Evolutionary conservation across 2,329 filamentous ascomycete species (phyloP).

Genomic region (Fusarium chaquense): DNA sequence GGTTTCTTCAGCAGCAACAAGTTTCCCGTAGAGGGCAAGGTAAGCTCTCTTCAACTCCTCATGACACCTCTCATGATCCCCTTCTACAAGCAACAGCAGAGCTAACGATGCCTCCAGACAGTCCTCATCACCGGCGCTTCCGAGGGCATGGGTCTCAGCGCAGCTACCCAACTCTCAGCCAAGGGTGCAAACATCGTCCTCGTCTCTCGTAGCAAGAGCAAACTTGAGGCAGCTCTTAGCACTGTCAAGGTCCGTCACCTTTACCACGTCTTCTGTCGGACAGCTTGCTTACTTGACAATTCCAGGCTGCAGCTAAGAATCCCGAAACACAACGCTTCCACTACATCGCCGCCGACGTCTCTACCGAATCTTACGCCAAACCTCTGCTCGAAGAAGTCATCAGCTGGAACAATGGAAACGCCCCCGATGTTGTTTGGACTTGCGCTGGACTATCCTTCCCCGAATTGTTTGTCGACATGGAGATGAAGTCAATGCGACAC

Average conservation of each 20-base stretch:
- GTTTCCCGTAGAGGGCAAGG: conserved; percentile 87
- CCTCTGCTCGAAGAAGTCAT: conserved; percentile 78
- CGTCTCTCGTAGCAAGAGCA: conserved; percentile 80
- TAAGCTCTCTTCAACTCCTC: conserved; percentile 54
- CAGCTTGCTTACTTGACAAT: conserved; percentile 5
- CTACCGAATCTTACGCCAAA: conserved; percentile 74
- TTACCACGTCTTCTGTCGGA: neutral
- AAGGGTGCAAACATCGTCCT: conserved; percentile 91
- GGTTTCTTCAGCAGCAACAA: conserved; percentile 77
- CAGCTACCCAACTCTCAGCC: conserved; percentile 78
- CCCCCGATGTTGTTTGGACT: conserved; percentile 92
- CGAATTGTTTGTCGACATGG: conserved; percentile 80
- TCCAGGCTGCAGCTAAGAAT: conserved; percentile 73
- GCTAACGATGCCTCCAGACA: conserved; percentile 67
- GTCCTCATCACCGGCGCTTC: conserved; percentile 91
- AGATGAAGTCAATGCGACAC: conserved; percentile 72
- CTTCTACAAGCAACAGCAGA: conserved; percentile 28
- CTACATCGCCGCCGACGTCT: conserved; percentile 86
- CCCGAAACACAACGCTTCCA: conserved; percentile 80
- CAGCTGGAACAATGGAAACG: conserved; percentile 78
- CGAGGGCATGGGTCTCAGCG: conserved; percentile 87
- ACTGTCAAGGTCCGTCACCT: conserved; percentile 69
- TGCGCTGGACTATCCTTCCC: conserved; percentile 82
- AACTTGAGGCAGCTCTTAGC: conserved; percentile 77
- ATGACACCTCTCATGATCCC: conserved; percentile 25